Evolutionary conservation across 1,139 yeast genomes (phyloP), one percentile per base, ranked within the genome.

Genomic region (Zygoascus meyerae): DNA sequence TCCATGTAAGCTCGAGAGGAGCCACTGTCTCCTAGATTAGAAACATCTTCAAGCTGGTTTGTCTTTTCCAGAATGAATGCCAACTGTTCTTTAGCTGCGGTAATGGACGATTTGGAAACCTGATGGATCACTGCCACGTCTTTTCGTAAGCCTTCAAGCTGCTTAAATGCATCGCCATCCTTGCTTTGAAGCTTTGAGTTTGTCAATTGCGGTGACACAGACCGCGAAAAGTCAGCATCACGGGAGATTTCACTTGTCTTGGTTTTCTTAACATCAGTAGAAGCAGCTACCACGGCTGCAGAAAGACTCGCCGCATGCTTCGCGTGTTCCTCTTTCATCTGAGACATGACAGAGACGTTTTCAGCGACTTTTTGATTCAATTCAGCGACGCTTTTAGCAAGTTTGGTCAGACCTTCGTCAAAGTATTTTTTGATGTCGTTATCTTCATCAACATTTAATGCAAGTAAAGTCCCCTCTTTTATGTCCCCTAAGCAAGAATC

Each of bases 1-100:
- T 83, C 90, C 83, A 90, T 84, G 58, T 85, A 87, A 0, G 75
- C 63, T 48, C 92, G 72, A 54, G 80, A 79, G 0, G 79, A 66
- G 7, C 78, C 71, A 1, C 77, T 54, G 54, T 69, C 53, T 64
- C 65, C 61, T 59, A 41, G 63, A 47, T 30, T 68, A 57, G 40
- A 65, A 45, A 14, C 64, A 49, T 53, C 51, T 45, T 69, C 73
- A 48, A 87, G 74, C 11, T 72, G 70, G 28, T 72, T 70, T 3
- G 86, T 66, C 52, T 79, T 75, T 1, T 62, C 62, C 10, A 75
- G 54, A 9, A 86, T 64, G 0, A 65, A 69, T 2, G 63, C 57
- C 3, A 86, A 68, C 5, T 79, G 69, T 0, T 61, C 61, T 40
- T 71, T 71, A 26, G 83, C 62, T 0, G 62, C 58, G 0, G 66